These are phyloP conservation scores for Aspergillus conjunctus DNA, from an alignment of 495 filamentous ascomycete species.

Conservation along the genomic window DNA sequence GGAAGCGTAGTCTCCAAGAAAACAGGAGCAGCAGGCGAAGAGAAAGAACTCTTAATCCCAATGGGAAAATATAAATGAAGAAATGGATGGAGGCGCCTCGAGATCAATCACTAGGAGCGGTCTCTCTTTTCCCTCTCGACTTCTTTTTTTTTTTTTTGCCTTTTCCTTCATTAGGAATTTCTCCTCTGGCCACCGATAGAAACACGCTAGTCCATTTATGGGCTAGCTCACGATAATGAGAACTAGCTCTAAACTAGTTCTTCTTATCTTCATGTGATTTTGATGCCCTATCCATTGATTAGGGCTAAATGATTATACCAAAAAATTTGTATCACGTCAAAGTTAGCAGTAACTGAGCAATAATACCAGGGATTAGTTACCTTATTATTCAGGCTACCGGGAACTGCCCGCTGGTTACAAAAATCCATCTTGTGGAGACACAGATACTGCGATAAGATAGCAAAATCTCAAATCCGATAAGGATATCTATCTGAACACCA, in stretches of 20 bases:
- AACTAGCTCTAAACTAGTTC: neutral
- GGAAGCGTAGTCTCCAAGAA: neutral
- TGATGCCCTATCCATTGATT: slow-evolving; percentile 21
- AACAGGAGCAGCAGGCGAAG: neutral
- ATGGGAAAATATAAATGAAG: slow-evolving; percentile 18
- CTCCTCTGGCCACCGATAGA: slow-evolving; percentile 22
- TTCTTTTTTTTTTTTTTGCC: slow-evolving; percentile 46
- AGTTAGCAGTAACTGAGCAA: too few species aligned
- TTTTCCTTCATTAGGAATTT: slow-evolving; percentile 31
- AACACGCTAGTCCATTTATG: slow-evolving; percentile 6
- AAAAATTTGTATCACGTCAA: too few species aligned
- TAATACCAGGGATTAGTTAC: too few species aligned
- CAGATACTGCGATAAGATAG: too few species aligned
- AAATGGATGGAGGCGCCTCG: slow-evolving; percentile 4
- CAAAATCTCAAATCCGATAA: too few species aligned
- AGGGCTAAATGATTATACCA: slow-evolving; percentile 15
- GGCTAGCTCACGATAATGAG: slow-evolving; percentile 10
- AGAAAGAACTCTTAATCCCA: slow-evolving; percentile 19
- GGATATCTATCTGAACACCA: too few species aligned
- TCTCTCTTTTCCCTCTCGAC: slow-evolving; percentile 16
- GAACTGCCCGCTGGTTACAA: too few species aligned
- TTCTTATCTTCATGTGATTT: slow-evolving; percentile 25
- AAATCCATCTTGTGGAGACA: too few species aligned
- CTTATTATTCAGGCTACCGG: too few species aligned
- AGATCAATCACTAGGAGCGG: slow-evolving; percentile 3